Percentiles rank a stretch among this genome's conserved stretches.
phyloP scores from a whole-genome alignment of 2,329 filamentous ascomycete genomes.

The Microdochium nivale region DNA sequence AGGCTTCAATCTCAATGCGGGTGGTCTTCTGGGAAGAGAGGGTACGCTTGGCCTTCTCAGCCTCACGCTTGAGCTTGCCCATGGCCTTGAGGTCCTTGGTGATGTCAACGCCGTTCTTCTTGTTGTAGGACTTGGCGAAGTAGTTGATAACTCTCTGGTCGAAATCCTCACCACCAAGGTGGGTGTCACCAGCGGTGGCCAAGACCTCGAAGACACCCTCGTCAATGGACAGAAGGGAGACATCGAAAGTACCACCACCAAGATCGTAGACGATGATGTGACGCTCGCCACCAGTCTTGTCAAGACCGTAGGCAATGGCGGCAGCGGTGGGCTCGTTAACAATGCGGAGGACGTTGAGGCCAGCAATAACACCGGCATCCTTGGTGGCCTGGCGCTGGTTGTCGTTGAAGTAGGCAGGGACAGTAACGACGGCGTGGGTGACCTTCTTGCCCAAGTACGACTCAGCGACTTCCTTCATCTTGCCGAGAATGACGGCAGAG shows the following conservation, averaged over 20 bases:
- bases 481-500: slow-evolving; percentile 72
- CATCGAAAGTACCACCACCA: slow-evolving; percentile 91
- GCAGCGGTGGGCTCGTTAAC: slow-evolving; percentile 96
- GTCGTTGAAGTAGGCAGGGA: slow-evolving; percentile 98
- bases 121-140: slow-evolving; percentile 97
- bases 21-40: slow-evolving; percentile 91
- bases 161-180: slow-evolving; percentile 97
- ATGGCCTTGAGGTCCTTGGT: slow-evolving; percentile 95
- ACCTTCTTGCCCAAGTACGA: slow-evolving; percentile 74
- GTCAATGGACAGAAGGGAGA: slow-evolving; percentile 85
- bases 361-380: slow-evolving; percentile 86
- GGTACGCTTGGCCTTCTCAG: slow-evolving; percentile 98
- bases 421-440: slow-evolving; percentile 83
- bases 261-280: slow-evolving; percentile 92
- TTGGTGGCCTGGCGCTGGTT: slow-evolving; percentile 95
- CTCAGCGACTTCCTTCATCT: slow-evolving; percentile 81
- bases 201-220: slow-evolving; percentile 90
- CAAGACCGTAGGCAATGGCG: slow-evolving; percentile 88
- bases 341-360: slow-evolving; percentile 90
- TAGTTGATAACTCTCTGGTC: slow-evolving; percentile 95
- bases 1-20: slow-evolving; percentile 92
- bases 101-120: slow-evolving; percentile 89
- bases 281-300: slow-evolving; percentile 75
- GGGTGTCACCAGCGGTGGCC: slow-evolving; percentile 92
- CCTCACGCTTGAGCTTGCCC: slow-evolving; percentile 99